phyloP scores from a whole-genome alignment of 495 filamentous ascomycete genomes.

The Penicillium waksmanii region DNA sequence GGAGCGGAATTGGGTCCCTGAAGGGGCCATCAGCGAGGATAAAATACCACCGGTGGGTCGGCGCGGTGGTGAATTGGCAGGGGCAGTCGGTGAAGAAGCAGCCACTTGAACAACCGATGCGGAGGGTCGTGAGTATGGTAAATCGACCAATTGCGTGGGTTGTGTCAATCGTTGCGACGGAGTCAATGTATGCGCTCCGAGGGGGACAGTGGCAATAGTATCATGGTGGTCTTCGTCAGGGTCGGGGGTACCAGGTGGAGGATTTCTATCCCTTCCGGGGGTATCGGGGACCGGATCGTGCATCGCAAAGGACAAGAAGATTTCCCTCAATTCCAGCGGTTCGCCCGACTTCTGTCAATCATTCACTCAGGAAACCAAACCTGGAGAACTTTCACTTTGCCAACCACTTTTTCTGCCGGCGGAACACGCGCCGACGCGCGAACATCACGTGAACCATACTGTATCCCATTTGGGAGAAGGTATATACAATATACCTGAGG shows the following conservation, averaged over 20 bases:
- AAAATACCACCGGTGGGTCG: slow-evolving; percentile 44
- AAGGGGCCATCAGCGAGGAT: slow-evolving; percentile 71
- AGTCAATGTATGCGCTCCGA: slow-evolving; percentile 40
- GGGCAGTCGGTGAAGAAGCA: slow-evolving; percentile 74
- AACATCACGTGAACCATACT: slow-evolving; percentile 30
- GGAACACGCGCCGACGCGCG: slow-evolving; percentile 30
- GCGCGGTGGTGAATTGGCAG: slow-evolving; percentile 51
- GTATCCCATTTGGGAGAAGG: not conserved
- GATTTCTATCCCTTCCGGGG: slow-evolving; percentile 53
- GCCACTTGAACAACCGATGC: slow-evolving; percentile 74
- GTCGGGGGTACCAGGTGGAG: slow-evolving; percentile 39
- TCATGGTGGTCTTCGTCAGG: slow-evolving; percentile 50
- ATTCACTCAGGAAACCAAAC: slow-evolving; percentile 9
- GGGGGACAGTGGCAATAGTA: slow-evolving; percentile 63
- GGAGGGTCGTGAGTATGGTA: slow-evolving; percentile 29
- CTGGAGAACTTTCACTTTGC: not conserved
- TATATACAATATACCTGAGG: too few species aligned
- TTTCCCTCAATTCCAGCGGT: slow-evolving; percentile 12
- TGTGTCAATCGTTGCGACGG: slow-evolving; percentile 60
- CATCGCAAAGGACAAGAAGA: slow-evolving; percentile 26
- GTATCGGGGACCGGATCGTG: slow-evolving; percentile 52
- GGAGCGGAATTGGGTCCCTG: slow-evolving; percentile 71
- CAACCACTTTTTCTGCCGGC: slow-evolving; percentile 35
- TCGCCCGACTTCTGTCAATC: slow-evolving; percentile 18
- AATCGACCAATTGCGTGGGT: slow-evolving; percentile 71